Evolutionary conservation across 208 protist species (phyloP).

Genomic region (Zelonia costaricensis): DNA sequence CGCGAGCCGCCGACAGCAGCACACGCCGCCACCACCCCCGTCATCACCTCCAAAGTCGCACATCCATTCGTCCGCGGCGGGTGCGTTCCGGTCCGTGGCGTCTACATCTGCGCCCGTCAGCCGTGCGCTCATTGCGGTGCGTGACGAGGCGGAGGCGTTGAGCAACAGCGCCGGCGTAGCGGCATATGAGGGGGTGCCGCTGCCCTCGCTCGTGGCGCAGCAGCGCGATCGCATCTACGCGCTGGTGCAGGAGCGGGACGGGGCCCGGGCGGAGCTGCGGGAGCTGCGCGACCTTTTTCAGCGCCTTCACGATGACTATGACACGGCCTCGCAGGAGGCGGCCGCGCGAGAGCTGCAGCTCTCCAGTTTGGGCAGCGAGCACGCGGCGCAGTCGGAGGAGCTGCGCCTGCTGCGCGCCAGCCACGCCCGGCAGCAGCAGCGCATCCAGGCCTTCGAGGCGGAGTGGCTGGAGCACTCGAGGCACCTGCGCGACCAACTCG

Average conservation of each 20-base stretch:
- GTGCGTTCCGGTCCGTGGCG: no score
- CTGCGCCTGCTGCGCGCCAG: slow-evolving; percentile 20
- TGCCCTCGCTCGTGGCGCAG: slow-evolving; percentile 30
- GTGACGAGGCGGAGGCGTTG: no score
- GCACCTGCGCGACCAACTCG: slow-evolving; percentile 40
- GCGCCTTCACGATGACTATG: slow-evolving; percentile 39
- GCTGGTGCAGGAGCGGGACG: slow-evolving; percentile 39
- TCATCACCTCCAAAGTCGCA: no score
- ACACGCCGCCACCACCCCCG: no score
- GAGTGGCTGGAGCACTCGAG: slow-evolving; percentile 41
- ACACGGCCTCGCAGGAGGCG: slow-evolving; percentile 22
- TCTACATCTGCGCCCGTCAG: neutral
- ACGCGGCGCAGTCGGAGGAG: slow-evolving; percentile 29
- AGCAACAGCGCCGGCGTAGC: no score
- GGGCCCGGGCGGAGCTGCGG: slow-evolving; percentile 24
- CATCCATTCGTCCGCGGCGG: no score
- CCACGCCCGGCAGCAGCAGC: slow-evolving; percentile 24
- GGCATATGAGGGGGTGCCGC: slow-evolving; percentile 17
- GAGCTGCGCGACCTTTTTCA: slow-evolving; percentile 50
- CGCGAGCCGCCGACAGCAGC: no score
- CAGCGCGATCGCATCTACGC: slow-evolving; percentile 30
- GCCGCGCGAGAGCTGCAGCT: slow-evolving; percentile 23
- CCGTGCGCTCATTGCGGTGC: no score
- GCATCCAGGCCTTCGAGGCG: slow-evolving; percentile 30
- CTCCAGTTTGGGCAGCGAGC: slow-evolving; percentile 19